Base-by-base conservation (phyloP, 768 basidiomycete species). In the Termitomyces bulborhizus region DNA sequence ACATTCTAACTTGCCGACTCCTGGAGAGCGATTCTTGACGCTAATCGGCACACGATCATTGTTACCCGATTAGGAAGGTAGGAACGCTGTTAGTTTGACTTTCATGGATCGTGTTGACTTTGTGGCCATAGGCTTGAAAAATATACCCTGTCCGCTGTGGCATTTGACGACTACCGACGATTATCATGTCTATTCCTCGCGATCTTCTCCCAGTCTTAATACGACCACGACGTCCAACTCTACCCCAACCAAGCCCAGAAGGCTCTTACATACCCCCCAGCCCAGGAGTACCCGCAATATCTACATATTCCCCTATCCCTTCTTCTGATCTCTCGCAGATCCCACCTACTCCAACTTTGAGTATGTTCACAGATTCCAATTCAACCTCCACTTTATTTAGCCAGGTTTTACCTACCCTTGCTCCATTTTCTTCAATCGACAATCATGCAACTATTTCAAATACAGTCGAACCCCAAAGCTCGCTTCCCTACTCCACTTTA, bases 101-200 rank as follows among this genome's bases (percentile, higher is more conserved):
- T 55, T 57, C 54, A 56, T 53, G 46, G 42, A 44, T 49, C 41
- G 36, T 52, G 41, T 32, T 52, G 39, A 43, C 53, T 57, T 51
- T 53, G 57, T 36, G 37, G 56, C 56, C 40, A 44, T 27, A 54
- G 43, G 36, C n/a, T 34, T 48, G 34, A 49, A 34, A 31, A 46
- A 27, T 56, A 61, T 63, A 63, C 63, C 58, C 63, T 53, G 60
- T 57, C 60, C 61, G 41, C 46, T 47, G 53, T 52, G 55, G 58
- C 57, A 42, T 55, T 41, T 58, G 21, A 63, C 59, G 62, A 60
- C 53, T 27, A n/a, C 44, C 40, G 9, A 62, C 57, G 58, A 57
- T 26, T 44, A 46, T 61, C 13, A 62, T 58, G 54, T 50, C 56
- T 47, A 41, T 36, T 27, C 36, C 54, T 43, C 57, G 48, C 57